A percentile compares a stretch with the other conserved stretches of the same genome.
Conservation (phyloP, 2,329 filamentous ascomycete species). For the Trichoderma citrinoviride region DNA sequence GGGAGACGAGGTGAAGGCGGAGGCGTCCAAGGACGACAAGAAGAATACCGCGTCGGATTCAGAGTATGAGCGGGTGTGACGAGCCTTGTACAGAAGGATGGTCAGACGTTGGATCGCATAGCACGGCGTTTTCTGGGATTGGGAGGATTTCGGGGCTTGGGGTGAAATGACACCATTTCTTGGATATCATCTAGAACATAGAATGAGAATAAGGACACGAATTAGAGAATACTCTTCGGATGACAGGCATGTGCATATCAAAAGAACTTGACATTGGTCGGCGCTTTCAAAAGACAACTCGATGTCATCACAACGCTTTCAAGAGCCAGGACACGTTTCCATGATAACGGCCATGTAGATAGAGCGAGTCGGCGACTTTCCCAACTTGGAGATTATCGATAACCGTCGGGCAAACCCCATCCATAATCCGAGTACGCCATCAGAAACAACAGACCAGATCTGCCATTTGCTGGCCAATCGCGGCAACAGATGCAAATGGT, state of each 20-base stretch:
- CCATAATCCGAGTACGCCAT: no score
- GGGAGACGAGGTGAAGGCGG: conserved; percentile 16
- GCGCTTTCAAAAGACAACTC: no score
- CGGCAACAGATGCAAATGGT: no score
- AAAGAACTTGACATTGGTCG: no score
- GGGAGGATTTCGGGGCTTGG: not conserved
- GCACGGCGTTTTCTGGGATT: conserved; percentile 17
- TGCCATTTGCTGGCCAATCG: no score
- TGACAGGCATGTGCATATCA: not conserved
- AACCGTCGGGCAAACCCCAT: no score
- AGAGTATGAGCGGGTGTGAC: conserved; percentile 32
- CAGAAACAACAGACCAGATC: no score
- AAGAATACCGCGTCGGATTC: conserved; percentile 33
- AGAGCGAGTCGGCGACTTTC: no score
- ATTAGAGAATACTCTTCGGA: not conserved
- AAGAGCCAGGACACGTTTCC: no score
- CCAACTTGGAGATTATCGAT: no score
- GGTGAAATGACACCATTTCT: not conserved
- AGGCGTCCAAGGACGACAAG: conserved; percentile 28
- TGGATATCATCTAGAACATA: not conserved
- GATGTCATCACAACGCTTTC: no score
- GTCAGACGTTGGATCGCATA: conserved; percentile 6
- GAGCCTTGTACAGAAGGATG: not conserved
- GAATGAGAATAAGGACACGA: not conserved
- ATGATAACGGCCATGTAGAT: no score